A percentile compares a stretch with the other conserved stretches of the same genome.
These are phyloP conservation scores for Myrica gale DNA, from an alignment of 306 rosid species.

Conservation along the genomic window DNA sequence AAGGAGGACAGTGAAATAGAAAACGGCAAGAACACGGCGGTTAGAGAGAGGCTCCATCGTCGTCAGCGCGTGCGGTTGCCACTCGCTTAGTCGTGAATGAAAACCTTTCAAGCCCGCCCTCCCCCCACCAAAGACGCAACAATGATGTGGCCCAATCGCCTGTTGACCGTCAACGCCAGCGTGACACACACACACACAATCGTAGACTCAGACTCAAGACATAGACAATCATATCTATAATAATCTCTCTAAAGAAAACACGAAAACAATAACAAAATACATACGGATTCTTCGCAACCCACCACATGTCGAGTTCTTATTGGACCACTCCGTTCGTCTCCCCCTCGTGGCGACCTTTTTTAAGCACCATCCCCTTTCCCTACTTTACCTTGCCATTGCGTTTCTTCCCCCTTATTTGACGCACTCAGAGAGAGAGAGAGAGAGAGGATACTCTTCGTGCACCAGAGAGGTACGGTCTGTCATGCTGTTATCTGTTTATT, in stretches of 20 bases:
- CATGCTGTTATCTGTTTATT: neutral
- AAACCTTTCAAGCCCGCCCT: neutral
- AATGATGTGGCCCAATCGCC: neutral
- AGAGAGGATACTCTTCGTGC: constrained; percentile 11
- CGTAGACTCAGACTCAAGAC: neutral
- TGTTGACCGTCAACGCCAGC: constrained; percentile 43
- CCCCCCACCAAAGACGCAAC: neutral
- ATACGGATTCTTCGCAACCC: constrained; percentile 41
- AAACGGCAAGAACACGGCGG: neutral
- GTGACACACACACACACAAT: neutral
- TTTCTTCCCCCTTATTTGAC: neutral
- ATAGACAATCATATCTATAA: neutral
- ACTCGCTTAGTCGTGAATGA: neutral
- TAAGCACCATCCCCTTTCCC: constrained; percentile 11
- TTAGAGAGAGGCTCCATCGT: neutral
- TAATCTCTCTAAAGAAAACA: neutral
- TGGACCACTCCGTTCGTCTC: constrained; percentile 31
- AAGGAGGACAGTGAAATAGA: neutral
- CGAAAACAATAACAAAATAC: constrained; percentile 13
- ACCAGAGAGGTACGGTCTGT: constrained; percentile 19
- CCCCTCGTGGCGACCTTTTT: constrained; percentile 31
- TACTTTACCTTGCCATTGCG: neutral
- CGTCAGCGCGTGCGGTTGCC: neutral
- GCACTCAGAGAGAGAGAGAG: neutral
- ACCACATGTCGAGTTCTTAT: constrained; percentile 33